Conservation (phyloP, 2,329 filamentous ascomycete genomes). For the Clonostachys sp. region DNA sequence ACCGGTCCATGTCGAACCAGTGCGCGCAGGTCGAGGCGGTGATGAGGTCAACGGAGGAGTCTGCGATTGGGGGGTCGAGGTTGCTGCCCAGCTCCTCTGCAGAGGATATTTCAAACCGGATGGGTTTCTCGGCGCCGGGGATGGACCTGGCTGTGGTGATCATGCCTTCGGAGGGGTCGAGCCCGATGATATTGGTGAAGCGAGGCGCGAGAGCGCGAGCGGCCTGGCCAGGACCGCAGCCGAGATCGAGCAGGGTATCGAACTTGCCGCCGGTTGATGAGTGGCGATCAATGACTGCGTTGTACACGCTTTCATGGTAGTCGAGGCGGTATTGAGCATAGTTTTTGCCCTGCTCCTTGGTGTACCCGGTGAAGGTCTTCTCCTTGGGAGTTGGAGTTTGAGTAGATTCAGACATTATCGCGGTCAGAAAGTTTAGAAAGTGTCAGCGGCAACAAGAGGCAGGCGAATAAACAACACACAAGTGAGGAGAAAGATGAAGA, state of each 20-base stretch:
- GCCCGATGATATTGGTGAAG: conserved; percentile 40
- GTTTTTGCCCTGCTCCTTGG: conserved; percentile 26
- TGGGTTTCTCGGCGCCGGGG: conserved; percentile 10
- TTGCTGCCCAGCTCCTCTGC: conserved; percentile 36
- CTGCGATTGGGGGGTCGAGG: conserved; percentile 16
- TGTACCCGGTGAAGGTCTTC: background rate
- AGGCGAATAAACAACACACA: too few relatives aligned
- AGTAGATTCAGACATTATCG: too few relatives aligned
- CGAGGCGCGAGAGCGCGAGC: conserved; percentile 35
- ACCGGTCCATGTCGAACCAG: conserved; percentile 50
- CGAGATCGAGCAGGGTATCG: conserved; percentile 43
- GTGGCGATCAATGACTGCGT: conserved; percentile 39
- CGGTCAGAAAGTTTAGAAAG: too few relatives aligned
- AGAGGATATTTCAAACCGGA: conserved; percentile 32
- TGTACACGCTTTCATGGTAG: conserved; percentile 42
- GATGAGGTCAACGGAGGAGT: conserved; percentile 41
- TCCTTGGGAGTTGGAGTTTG: background rate
- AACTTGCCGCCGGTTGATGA: conserved; percentile 27
- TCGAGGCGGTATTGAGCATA: conserved; percentile 35
- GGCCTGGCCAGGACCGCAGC: conserved; percentile 51
- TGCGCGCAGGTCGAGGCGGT: conserved; percentile 55
- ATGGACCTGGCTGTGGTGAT: conserved; percentile 36
- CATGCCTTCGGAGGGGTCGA: conserved; percentile 51
- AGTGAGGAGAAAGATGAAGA: too few relatives aligned
- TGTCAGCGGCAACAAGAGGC: too few relatives aligned